A percentile compares a stretch with the other conserved stretches of the same genome.
Conservation (phyloP, 768 basidiomycete species). For the Lactarius indigo region DNA sequence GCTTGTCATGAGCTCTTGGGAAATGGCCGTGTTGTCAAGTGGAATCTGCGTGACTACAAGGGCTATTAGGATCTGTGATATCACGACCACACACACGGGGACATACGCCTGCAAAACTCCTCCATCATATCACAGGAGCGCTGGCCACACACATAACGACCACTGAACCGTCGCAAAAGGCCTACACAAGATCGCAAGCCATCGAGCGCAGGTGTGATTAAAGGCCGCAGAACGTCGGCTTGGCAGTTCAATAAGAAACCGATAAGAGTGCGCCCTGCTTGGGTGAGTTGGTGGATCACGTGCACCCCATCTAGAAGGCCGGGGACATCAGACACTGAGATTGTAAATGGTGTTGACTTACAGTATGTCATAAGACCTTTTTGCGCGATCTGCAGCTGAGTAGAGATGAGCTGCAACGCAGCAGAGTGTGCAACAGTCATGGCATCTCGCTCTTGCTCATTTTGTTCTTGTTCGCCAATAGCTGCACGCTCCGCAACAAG, state of each 20-base stretch:
- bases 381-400: slow-evolving; percentile 81
- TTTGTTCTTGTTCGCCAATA: slow-evolving; percentile 48
- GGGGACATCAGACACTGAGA: slow-evolving; percentile 12
- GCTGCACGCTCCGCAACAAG: slow-evolving; percentile 65
- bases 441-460: slow-evolving; percentile 72
- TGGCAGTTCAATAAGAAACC: slow-evolving; percentile 87
- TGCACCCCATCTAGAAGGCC: slow-evolving; percentile 74
- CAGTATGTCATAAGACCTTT: slow-evolving; percentile 94
- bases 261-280: slow-evolving; percentile 87
- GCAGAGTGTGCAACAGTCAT: slow-evolving; percentile 72
- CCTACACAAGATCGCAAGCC: slow-evolving; percentile 85
- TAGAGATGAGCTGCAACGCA: slow-evolving; percentile 76
- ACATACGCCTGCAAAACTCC: slow-evolving; percentile 90
- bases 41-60: slow-evolving; percentile 77
- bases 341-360: slow-evolving; percentile 41
- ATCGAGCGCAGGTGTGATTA: slow-evolving; percentile 81
- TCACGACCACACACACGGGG: slow-evolving; percentile 28
- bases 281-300: slow-evolving; percentile 92
- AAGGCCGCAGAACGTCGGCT: slow-evolving; percentile 64
- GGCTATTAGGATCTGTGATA: neutral
- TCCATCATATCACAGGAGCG: slow-evolving; percentile 91
- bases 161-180: slow-evolving; percentile 83
- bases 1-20: slow-evolving; percentile 46
- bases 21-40: slow-evolving; percentile 59
- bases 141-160: slow-evolving; percentile 87